These are phyloP conservation scores for Yarrowia galli DNA, from an alignment of 1,139 yeast species.

Conservation along the genomic window DNA sequence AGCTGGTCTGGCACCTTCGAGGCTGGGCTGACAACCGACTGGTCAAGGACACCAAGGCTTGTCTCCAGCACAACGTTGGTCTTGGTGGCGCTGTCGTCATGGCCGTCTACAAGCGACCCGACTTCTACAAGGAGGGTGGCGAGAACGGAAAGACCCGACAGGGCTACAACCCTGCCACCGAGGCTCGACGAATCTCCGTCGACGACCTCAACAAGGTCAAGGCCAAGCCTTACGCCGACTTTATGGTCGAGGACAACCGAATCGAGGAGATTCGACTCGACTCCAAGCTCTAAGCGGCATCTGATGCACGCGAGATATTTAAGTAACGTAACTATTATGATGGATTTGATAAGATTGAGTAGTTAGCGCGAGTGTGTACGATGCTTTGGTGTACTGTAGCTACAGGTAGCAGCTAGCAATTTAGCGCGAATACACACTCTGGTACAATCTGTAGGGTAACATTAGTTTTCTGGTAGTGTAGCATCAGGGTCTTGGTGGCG, in stretches of 20 bases:
- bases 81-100: conserved; percentile 48
- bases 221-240: conserved; percentile 41
- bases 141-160: conserved; percentile 44
- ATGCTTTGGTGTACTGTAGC: neutral
- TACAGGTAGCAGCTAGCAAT: too few relatives aligned
- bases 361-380: too few relatives aligned
- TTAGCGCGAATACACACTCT: too few relatives aligned
- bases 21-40: conserved; percentile 49
- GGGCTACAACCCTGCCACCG: conserved; percentile 49
- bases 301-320: neutral
- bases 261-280: conserved; percentile 36
- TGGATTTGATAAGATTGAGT: neutral
- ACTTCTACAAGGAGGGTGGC: conserved; percentile 41
- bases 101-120: conserved; percentile 45
- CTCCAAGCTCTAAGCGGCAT: conserved; percentile 33
- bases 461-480: too few relatives aligned
- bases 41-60: conserved; percentile 45
- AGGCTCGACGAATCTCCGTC: conserved; percentile 45
- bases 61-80: conserved; percentile 49
- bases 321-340: conserved; percentile 17
- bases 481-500: too few relatives aligned
- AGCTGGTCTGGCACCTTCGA: conserved; percentile 48
- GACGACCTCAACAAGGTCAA: conserved; percentile 42
- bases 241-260: conserved; percentile 41
- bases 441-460: too few relatives aligned